Evolutionary conservation across 805 yeast genomes (phyloP).

Genomic region (Nakazawaea holstii): DNA sequence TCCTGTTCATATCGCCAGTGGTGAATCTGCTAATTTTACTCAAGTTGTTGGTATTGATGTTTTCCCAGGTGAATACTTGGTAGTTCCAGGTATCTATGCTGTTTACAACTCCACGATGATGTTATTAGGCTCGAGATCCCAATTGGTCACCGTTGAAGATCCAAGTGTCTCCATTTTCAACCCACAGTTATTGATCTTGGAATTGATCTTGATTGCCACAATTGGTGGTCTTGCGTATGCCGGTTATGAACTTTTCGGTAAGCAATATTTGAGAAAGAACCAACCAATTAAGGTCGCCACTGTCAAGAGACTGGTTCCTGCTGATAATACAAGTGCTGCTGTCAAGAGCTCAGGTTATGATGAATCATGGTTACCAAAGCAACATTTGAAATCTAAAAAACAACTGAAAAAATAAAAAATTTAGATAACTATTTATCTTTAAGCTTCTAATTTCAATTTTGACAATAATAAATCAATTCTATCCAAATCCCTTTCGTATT

Average conservation of each 20-base stretch:
- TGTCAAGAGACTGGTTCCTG: conserved; percentile 21
- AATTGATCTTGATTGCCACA: conserved; percentile 43
- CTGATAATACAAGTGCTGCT: conserved; percentile 19
- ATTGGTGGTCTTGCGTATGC: conserved; percentile 46
- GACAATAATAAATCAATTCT: conserved; percentile 34
- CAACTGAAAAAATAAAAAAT: conserved; percentile 1
- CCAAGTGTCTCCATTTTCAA: conserved; percentile 63
- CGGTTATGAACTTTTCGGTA: conserved; percentile 38
- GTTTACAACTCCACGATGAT: conserved; percentile 44
- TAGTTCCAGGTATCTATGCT: conserved; percentile 57
- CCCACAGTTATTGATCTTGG: conserved; percentile 66
- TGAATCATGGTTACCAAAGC: conserved; percentile 55
- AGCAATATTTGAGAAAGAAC: conserved; percentile 35
- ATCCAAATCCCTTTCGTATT: conserved; percentile 16
- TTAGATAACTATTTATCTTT: background rate
- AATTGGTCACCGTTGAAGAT: conserved; percentile 55
- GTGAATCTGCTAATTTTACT: conserved; percentile 41
- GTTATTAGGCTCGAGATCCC: conserved; percentile 52
- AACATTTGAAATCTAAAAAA: conserved; percentile 37
- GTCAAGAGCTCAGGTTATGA: conserved; percentile 30
- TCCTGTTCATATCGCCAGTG: conserved; percentile 47
- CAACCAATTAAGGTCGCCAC: conserved; percentile 24
- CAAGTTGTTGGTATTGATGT: conserved; percentile 60
- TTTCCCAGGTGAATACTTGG: conserved; percentile 47
- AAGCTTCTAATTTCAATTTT: conserved; percentile 38